Evolutionary conservation across 2,329 filamentous ascomycete species (phyloP).

Genomic region (Paraconiothyrium brasiliense): DNA sequence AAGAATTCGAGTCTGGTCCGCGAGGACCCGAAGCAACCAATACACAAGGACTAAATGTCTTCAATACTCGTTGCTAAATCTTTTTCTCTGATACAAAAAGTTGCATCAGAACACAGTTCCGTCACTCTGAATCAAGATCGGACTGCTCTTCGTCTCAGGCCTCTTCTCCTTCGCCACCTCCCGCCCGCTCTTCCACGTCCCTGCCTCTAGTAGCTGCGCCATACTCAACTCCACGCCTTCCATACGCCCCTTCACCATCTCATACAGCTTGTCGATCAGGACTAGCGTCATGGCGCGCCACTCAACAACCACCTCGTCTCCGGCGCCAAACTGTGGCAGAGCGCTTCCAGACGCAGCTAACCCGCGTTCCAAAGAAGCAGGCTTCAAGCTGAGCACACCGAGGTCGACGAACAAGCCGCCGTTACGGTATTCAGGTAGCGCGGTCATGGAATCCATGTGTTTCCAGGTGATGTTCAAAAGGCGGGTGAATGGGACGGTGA

Average conservation of each 20-base stretch:
- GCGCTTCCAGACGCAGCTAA: slow-evolving; percentile 72
- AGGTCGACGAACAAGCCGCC: slow-evolving; percentile 88
- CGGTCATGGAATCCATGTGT: slow-evolving; percentile 83
- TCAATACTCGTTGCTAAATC: no score
- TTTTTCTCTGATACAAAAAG: no score
- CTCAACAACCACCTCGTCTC: slow-evolving; percentile 80
- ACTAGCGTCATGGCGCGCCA: slow-evolving; percentile 79
- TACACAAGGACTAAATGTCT: no score
- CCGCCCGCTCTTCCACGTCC: slow-evolving; percentile 80
- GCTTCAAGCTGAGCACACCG: slow-evolving; percentile 78
- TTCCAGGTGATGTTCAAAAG: slow-evolving; percentile 81
- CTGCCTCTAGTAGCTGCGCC: slow-evolving; percentile 89
- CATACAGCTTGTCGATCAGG: slow-evolving; percentile 73
- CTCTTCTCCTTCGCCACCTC: slow-evolving; percentile 35
- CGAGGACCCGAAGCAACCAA: no score
- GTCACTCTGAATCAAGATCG: slow-evolving; percentile 42
- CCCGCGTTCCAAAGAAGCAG: slow-evolving; percentile 72
- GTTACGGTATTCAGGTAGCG: slow-evolving; percentile 90
- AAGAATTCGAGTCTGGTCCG: no score
- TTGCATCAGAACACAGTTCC: slow-evolving; percentile 36
- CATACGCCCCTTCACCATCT: slow-evolving; percentile 73
- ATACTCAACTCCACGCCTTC: slow-evolving; percentile 76
- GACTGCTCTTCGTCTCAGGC: slow-evolving; percentile 38
- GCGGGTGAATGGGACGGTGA: slow-evolving; percentile 88
- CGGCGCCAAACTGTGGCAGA: slow-evolving; percentile 73